Conservation (phyloP, 768 basidiomycete genomes). For the Hortiboletus campestris region DNA sequence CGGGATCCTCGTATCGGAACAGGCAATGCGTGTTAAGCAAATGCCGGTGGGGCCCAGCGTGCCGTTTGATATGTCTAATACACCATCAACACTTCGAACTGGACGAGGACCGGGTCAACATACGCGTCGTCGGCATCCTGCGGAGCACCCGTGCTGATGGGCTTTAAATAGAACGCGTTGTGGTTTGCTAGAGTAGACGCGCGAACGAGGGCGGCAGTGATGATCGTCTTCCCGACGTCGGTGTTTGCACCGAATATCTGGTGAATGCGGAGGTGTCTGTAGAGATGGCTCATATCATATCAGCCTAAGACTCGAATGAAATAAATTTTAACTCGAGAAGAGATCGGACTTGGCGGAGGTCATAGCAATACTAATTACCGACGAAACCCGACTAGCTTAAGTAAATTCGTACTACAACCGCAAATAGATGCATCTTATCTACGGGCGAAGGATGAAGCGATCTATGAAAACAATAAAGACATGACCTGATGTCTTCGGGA, state of each 20-base stretch:
- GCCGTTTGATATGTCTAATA: constrained; percentile 63
- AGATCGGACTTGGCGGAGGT: not conserved
- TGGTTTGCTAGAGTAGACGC: constrained; percentile 61
- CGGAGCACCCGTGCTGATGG: constrained; percentile 83
- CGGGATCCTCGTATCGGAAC: constrained; percentile 82
- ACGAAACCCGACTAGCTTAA: constrained; percentile 8
- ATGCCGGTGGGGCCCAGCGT: constrained; percentile 39
- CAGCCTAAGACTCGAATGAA: not conserved
- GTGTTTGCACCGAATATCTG: constrained; percentile 97
- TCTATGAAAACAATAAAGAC: constrained; percentile 22
- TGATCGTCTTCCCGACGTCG: constrained; percentile 91
- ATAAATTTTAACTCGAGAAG: not conserved
- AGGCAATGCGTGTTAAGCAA: constrained; percentile 66
- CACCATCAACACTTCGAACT: not conserved
- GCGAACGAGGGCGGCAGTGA: constrained; percentile 80
- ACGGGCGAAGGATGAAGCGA: constrained; percentile 3
- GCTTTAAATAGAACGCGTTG: constrained; percentile 75
- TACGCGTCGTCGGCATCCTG: constrained; percentile 86
- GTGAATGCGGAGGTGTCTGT: constrained; percentile 80
- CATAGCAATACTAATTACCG: not conserved
- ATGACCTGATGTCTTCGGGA: constrained; percentile 26
- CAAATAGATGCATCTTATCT: constrained; percentile 3
- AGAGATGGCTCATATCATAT: constrained; percentile 72
- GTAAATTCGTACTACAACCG: constrained; percentile 23
- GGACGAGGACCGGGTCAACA: constrained; percentile 16